Conservation (phyloP, 495 filamentous ascomycete species). For the Tetracladium marchalianum region DNA sequence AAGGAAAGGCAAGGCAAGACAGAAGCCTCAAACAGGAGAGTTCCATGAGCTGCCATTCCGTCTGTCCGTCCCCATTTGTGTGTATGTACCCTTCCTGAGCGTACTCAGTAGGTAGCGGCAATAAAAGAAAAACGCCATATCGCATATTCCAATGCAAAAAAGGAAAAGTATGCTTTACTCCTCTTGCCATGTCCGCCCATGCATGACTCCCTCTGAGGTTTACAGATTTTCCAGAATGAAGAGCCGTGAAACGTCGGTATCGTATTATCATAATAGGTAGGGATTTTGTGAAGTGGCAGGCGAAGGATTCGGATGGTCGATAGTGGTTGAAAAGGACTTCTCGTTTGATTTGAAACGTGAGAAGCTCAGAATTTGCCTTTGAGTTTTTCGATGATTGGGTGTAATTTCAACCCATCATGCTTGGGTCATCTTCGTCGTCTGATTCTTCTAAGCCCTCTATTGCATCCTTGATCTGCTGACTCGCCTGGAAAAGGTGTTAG, state of each 20-base stretch:
- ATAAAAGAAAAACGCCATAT: background rate
- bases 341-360: background rate
- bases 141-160: background rate
- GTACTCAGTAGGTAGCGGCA: too few species aligned
- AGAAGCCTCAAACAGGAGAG: too few species aligned
- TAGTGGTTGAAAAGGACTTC: background rate
- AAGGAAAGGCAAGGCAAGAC: too few species aligned
- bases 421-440: slow-evolving; percentile 58
- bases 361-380: background rate
- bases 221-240: background rate
- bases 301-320: background rate
- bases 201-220: background rate
- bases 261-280: slow-evolving; percentile 1
- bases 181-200: background rate
- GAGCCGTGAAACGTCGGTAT: background rate
- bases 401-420: slow-evolving; percentile 17
- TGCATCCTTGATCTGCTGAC: slow-evolving; percentile 80
- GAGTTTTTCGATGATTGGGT: background rate
- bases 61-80: background rate
- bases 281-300: background rate
- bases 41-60: too few species aligned
- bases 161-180: background rate
- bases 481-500: slow-evolving; percentile 48
- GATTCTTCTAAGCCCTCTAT: slow-evolving; percentile 86
- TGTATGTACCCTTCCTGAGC: background rate